Conservation (phyloP, 495 filamentous ascomycete species). For the Tuber magnatum region DNA sequence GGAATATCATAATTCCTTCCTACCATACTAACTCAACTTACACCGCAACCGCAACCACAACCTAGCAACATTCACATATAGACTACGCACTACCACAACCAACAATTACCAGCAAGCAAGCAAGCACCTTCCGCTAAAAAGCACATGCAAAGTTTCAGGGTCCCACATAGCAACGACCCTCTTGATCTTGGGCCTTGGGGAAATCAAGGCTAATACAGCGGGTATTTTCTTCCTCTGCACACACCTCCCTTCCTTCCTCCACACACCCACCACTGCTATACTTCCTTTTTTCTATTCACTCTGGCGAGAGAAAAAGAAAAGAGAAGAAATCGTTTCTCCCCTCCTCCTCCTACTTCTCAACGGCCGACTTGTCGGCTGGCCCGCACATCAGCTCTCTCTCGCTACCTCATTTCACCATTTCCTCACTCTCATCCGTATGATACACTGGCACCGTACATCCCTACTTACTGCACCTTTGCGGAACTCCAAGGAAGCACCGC, state of each 20-base stretch:
- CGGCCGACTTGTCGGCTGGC: neutral
- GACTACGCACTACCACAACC: neutral
- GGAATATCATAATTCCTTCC: neutral
- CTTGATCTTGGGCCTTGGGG: neutral
- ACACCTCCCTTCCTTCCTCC: neutral
- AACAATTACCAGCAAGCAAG: neutral
- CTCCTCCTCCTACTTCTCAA: neutral
- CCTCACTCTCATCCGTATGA: neutral
- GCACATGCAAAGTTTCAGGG: neutral
- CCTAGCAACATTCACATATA: neutral
- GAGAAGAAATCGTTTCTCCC: neutral
- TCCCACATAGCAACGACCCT: conserved; percentile 4
- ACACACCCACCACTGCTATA: neutral
- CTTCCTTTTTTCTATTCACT: neutral
- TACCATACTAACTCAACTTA: neutral
- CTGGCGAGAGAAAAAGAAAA: neutral
- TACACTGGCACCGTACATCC: neutral
- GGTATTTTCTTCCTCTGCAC: neutral
- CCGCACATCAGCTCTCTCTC: neutral
- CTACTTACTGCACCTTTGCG: neutral
- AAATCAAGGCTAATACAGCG: neutral
- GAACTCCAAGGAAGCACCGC: neutral
- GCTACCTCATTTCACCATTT: neutral
- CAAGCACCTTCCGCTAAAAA: conserved; percentile 1
- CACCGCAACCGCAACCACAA: neutral